phyloP scores from a whole-genome alignment of 2,329 filamentous ascomycete genomes.

The Phyllosticta ampelicida region DNA sequence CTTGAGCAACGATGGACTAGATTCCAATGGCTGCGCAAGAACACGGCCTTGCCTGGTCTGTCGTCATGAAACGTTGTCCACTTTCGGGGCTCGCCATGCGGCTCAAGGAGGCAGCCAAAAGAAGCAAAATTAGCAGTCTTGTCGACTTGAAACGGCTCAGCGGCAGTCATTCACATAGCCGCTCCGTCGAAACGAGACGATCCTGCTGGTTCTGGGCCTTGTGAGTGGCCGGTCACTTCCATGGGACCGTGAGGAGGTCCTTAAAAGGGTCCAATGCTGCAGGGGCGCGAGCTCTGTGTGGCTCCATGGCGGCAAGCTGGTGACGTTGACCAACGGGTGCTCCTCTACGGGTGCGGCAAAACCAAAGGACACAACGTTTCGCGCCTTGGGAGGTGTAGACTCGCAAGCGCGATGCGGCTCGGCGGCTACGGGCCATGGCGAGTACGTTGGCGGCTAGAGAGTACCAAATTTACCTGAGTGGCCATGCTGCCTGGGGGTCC shows the following conservation, averaged over 20 bases:
- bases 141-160: constrained; percentile 21
- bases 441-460: not conserved
- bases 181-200: constrained; percentile 21
- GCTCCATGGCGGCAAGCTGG: not conserved
- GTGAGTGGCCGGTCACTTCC: constrained; percentile 20
- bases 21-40: constrained; percentile 10
- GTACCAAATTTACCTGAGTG: not conserved
- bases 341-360: not conserved
- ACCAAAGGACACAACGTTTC: not conserved
- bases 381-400: not conserved
- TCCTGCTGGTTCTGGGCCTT: constrained; percentile 19
- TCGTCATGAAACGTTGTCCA: constrained; percentile 28
- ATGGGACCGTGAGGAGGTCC: constrained; percentile 7
- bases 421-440: not conserved
- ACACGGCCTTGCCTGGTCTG: constrained; percentile 23
- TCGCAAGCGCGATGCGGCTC: not conserved
- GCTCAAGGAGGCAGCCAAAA: constrained; percentile 18
- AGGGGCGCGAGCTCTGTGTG: not conserved
- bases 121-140: constrained; percentile 10
- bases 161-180: constrained; percentile 22
- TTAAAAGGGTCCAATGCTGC: not conserved
- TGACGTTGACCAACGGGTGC: not conserved
- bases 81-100: constrained; percentile 32
- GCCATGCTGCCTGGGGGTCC: not conserved
- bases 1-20: not conserved